Base-by-base conservation (phyloP, 768 basidiomycete genomes). In the Lepiota brunneoincarnata region DNA sequence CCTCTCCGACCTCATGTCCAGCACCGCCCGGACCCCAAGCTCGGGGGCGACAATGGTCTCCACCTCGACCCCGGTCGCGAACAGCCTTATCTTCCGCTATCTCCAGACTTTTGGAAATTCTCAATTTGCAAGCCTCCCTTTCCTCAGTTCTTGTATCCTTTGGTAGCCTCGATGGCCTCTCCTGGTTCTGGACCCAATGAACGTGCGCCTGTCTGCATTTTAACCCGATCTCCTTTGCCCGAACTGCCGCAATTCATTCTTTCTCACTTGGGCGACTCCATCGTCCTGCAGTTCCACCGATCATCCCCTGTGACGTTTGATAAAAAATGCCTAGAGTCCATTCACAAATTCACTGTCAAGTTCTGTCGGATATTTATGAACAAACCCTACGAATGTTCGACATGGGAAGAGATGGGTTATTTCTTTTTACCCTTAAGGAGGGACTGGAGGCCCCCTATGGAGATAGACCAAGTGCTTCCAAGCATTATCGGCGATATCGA, bases 171-270 rank as follows among this genome's bases (percentile, higher is more conserved):
- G 26, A 41, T 17, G 34, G 15, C 18, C 28, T 31, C 9, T 11
- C 26, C 34, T 14, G 45, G 38, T 34, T 48, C 37, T 24, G 46
- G 39, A 11, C 7, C n/a, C 2, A 20, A 47, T 28, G 46, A 54
- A 20, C 67, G 66, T 23, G 61, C 63, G 21, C 84, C 89, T 2
- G 69, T 93, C 51, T 64, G 83, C 15, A 64, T 93, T 34, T 72
- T 93, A 37, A 88, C 89, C 6, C 77, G 84, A 41, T 72, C 75
- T 21, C 86, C 88, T 14, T 70, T 92, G 6, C 89, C 91, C 2
- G 61, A 69, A 20, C 62, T 92, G 18, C 64, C 73, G 2, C 60
- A 67, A 31, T 83, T 92, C 67, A 73, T 75, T 43, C 65, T 93
- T 5, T 92, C 86, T 67, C 77, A 78, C 48, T 73, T 78, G 2